Base-by-base conservation (phyloP, 163 green algal species). In the Scenedesmus sp. region DNA sequence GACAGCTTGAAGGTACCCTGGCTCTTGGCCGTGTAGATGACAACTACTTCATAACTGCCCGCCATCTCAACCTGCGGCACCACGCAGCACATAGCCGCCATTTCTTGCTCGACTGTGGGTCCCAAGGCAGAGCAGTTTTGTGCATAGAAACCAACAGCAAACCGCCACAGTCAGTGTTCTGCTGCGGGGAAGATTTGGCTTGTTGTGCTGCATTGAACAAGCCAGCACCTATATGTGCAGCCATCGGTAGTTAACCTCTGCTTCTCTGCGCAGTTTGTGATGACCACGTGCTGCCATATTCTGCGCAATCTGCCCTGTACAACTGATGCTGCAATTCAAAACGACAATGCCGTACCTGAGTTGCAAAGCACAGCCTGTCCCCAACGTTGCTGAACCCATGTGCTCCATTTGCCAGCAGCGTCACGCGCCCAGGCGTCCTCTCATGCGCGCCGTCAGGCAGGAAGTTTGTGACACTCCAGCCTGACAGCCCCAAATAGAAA, bases 381-480 rank as follows among this genome's bases (percentile, higher is more conserved):
- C 82, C 82, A 46, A 46, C 5, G 4, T 15, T 34, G 82, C 46
- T 70, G 73, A 89, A 89, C 9, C 84, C 84, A 52, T 46, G 23
- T 2, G 60, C 59, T 0, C 84, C 84, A 56, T 56, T 82, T 4
- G 84, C 26, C 6, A 66, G 60, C 84, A 89, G 59, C 84, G 84
- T 81, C 23, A 89, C 84, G 4, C 13, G 57, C 26, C 84, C 84
- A 13, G 56, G 56, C 10, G 84, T 89, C 26, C 84, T 23, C 4
- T 89, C 84, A 60, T 60, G 34, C 34, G 84, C 84, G 84, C 84
- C 84, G 23, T 79, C 60, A 60, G 62, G 26, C 26, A 89, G 9
- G 26, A 89, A 26, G 84, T 79, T 81, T 26, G 84, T 82, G 4
- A 62, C 60, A 46, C 26, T 81, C 59, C 62, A 59, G 34, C 57